These are phyloP conservation scores for Penicillium aurantiogriseum DNA, from an alignment of 2,329 filamentous ascomycete species.

Conservation along the genomic window DNA sequence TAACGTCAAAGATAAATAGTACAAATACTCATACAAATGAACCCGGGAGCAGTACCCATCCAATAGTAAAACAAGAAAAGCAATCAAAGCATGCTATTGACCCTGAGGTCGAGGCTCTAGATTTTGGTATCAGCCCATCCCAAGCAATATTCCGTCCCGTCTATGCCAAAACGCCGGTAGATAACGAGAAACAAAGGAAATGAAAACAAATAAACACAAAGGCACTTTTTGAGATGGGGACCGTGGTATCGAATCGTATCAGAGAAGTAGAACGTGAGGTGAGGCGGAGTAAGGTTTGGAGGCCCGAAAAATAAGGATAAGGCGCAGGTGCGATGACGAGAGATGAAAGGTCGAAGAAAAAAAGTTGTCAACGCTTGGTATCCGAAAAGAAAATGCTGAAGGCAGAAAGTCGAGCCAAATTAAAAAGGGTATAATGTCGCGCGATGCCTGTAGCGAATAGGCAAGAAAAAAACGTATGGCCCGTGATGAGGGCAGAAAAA, in stretches of 20 bases:
- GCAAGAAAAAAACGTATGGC: conserved; percentile 18
- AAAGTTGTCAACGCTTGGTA: conserved; percentile 25
- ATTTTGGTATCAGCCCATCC: conserved; percentile 42
- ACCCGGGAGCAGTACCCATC: conserved; percentile 5
- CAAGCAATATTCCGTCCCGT: conserved; percentile 35
- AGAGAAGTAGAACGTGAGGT: conserved; percentile 9
- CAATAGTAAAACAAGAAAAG: conserved; percentile 20
- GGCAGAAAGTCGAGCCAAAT: conserved; percentile 19
- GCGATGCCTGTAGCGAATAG: conserved; percentile 21
- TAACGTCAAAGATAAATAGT: conserved; percentile 18
- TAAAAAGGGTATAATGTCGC: conserved; percentile 33
- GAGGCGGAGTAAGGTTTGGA: conserved; percentile 8
- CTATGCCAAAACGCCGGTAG: conserved; percentile 41
- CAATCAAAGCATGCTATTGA: conserved; percentile 29
- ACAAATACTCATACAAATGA: conserved; percentile 15
- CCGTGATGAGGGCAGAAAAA: conserved; percentile 11
- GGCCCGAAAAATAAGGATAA: conserved; percentile 14
- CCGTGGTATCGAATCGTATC: conserved; percentile 13
- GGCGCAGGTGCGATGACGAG: conserved; percentile 13
- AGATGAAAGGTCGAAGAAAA: conserved; percentile 9
- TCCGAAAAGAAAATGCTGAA: conserved; percentile 28
- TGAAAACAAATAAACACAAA: conserved; percentile 21
- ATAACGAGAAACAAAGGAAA: conserved; percentile 19
- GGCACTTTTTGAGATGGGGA: conserved; percentile 22
- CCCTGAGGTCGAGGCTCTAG: conserved; percentile 42